These are phyloP conservation scores for Lasiodiplodia theobromae DNA, from an alignment of 2,329 filamentous ascomycete genomes.

Conservation along the genomic window DNA sequence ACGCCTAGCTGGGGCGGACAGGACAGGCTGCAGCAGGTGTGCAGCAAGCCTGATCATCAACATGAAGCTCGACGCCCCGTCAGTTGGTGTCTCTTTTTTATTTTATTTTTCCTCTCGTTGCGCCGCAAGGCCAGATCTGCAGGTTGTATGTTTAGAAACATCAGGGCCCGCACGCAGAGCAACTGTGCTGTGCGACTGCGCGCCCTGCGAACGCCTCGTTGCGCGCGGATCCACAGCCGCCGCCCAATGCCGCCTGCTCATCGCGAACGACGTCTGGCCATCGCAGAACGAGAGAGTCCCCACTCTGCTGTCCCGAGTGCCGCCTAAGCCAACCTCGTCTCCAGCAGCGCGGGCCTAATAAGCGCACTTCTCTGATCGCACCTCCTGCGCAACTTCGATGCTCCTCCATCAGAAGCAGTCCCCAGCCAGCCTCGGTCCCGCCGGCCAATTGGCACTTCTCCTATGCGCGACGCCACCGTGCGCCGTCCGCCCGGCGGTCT, in stretches of 20 bases:
- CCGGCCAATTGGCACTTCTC: conserved; percentile 6
- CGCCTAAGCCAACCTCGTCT: conserved; percentile 22
- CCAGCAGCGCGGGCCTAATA: conserved; percentile 5
- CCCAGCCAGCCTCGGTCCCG: conserved; percentile 7
- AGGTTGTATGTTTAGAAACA: conserved; percentile 24
- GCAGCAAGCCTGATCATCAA: background rate
- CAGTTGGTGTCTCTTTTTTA: background rate
- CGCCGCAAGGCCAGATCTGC: background rate
- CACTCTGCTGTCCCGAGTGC: conserved; percentile 16
- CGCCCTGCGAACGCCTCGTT: conserved; percentile 5
- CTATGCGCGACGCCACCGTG: background rate
- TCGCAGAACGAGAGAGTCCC: background rate
- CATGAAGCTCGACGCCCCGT: background rate
- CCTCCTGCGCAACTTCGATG: background rate
- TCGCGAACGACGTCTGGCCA: conserved; percentile 18
- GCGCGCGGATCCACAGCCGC: background rate
- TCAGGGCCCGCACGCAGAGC: conserved; percentile 3
- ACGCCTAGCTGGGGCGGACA: background rate
- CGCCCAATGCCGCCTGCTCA: background rate
- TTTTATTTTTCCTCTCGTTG: conserved; percentile 1
- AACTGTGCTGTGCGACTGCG: conserved; percentile 12
- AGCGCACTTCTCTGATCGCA: conserved; percentile 7
- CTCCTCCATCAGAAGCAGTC: background rate
- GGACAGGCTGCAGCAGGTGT: background rate
- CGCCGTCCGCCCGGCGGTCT: conserved; percentile 2